Evolutionary conservation across 2,329 filamentous ascomycete species (phyloP), one percentile per base, ranked within the genome.

Genomic region (Septoria petroselini): DNA sequence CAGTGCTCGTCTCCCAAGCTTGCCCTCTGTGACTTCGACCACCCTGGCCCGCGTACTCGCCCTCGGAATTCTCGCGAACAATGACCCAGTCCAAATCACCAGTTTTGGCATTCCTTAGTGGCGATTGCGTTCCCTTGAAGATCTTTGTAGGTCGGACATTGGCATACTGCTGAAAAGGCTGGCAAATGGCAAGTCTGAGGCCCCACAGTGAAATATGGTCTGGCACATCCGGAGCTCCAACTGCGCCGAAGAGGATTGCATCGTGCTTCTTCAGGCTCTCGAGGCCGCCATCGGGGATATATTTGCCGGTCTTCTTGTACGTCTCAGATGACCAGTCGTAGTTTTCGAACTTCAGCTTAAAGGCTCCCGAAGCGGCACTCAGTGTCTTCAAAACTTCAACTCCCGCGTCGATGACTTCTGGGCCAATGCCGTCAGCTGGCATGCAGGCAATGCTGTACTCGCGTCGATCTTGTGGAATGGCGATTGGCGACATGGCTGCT

Each of bases 351-450:
- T 79, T 68, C 0, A 88, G 70, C 11, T 70, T 61, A 65, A 88
- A 87, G 0, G 76, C 75, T 31, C 77, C 72, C 1, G 76, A 70
- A 3, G 58, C 58, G 27, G 72, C 63, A 3, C 73, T 70, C 1
- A 84, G 65, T 11, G 75, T 74, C 54, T 81, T 73, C 42, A 88
- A 68, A 0, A 84, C 84, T 34, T 76, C 71, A 7, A 86, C 78
- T 2, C 81, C 82, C 1, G 81, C 81, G 25, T 76, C 71, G 65
- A 85, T 79, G 8, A 87, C 83, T 65, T 87, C 84, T 1, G 77
- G 77, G 1, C 84, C 84, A 53, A 87, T 86, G 46, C 84, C 84
- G 61, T 87, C 84, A 6, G 81, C 84, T 0, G 83, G 82, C 47
- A 87, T 84, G 23, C 74, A 76, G n/a, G 82, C 82, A 53, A 85